Conservation (phyloP, 257 asterid genomes). For the Rauvolfia tetraphylla region DNA sequence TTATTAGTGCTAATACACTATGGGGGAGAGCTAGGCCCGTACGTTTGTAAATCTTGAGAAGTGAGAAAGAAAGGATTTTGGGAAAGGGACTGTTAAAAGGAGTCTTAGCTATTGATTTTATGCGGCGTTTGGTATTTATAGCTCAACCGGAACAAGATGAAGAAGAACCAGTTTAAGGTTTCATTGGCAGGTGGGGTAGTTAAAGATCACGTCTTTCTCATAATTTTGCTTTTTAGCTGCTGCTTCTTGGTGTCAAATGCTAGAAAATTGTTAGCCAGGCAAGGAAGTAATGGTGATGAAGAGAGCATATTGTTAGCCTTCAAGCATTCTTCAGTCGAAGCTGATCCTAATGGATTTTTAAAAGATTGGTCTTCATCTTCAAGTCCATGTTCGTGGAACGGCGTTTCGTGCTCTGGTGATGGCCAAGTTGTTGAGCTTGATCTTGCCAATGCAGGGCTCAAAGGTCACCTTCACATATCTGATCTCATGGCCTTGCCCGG, state of each 20-base stretch:
- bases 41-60: neutral
- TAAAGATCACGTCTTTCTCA: constrained; percentile 33
- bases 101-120: constrained; percentile 19
- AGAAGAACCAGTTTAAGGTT: constrained; percentile 16
- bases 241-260: constrained; percentile 40
- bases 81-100: neutral
- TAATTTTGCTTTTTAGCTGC: constrained; percentile 32
- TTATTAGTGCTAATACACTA: too few species aligned
- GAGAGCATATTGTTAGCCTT: constrained; percentile 47
- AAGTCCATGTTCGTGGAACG: constrained; percentile 61
- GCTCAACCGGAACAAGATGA: constrained; percentile 33
- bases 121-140: constrained; percentile 31
- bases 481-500: constrained; percentile 48
- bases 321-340: constrained; percentile 55
- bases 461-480: constrained; percentile 53
- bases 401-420: constrained; percentile 64
- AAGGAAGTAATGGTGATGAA: constrained; percentile 31
- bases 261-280: constrained; percentile 24
- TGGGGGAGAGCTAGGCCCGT: neutral
- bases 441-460: constrained; percentile 53
- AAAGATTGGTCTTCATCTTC: constrained; percentile 55
- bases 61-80: neutral
- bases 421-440: constrained; percentile 54
- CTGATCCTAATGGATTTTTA: constrained; percentile 62
- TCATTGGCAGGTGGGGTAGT: constrained; percentile 20